Conservation (phyloP, 805 yeast species). For the Yarrowia sp. region DNA sequence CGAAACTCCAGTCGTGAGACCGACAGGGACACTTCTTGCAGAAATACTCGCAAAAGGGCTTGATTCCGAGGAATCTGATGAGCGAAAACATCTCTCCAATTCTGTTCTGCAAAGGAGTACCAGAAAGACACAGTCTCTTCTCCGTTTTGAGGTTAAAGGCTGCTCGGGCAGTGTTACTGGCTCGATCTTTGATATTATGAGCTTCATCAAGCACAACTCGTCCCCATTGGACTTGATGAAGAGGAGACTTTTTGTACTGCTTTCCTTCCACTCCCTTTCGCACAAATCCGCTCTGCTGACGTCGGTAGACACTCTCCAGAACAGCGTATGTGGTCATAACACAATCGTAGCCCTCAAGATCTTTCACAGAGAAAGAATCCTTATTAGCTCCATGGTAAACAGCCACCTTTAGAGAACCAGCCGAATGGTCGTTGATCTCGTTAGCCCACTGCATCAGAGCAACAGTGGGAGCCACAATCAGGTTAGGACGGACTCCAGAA, state of each 20-base stretch:
- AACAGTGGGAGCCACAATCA: conserved; percentile 98
- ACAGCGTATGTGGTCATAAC: conserved; percentile 92
- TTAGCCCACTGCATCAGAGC: conserved; percentile 97
- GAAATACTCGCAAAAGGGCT: conserved; percentile 87
- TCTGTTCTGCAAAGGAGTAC: conserved; percentile 95
- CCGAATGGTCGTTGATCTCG: conserved; percentile 87
- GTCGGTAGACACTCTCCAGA: conserved; percentile 82
- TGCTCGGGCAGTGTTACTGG: conserved; percentile 91
- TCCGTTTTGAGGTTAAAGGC: conserved; percentile 75
- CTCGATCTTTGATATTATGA: conserved; percentile 94
- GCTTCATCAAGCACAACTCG: conserved; percentile 95
- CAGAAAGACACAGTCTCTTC: conserved; percentile 90
- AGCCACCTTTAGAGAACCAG: conserved; percentile 68
- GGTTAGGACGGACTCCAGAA: conserved; percentile 74
- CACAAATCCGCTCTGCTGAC: conserved; percentile 81
- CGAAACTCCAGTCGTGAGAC: conserved; percentile 82
- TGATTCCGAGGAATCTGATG: conserved; percentile 79
- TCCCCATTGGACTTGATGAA: conserved; percentile 78
- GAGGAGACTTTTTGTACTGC: conserved; percentile 74
- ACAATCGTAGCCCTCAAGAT: conserved; percentile 71
- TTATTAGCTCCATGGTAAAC: conserved; percentile 89
- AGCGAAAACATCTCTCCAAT: conserved; percentile 96
- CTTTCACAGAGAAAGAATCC: conserved; percentile 53
- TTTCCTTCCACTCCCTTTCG: conserved; percentile 63
- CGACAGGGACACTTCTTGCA: conserved; percentile 93